Evolutionary conservation across 306 rosid species (phyloP), one percentile per base, ranked within the genome.

Genomic region (Luffa aegyptiaca): DNA sequence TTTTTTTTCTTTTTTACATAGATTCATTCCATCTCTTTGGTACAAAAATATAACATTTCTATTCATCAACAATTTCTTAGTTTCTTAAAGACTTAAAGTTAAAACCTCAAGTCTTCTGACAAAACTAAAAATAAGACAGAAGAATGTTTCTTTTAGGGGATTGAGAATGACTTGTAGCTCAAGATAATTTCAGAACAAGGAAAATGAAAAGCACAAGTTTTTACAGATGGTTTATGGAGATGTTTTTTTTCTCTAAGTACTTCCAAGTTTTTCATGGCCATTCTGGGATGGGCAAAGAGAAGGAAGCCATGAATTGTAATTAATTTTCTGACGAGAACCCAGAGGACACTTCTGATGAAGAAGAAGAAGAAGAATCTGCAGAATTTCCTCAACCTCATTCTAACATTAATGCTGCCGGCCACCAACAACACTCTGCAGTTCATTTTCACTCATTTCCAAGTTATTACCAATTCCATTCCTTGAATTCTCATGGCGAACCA

Each of bases 391-490:
- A 10, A 8, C 10, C 18, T 70, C 76, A 45, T 44, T 70, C 75
- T 3, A 68, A 41, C 17, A n/a, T 18, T 16, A 10, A 2, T 48
- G 52, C 4, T 11, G 75, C 52, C 9, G 14, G 16, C 75, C 75
- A 68, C 46, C 14, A 10, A 18, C 18, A 37, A 3, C 52, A 9
- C 41, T 68, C 75, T 45, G 76, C 76, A 11, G 8, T 70, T 68
- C 75, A 68, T 42, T 68, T n/a, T 68, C 75, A 68, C 5, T 21
- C 55, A 70, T 12, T 70, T 45, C 76, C 76, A 46, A 70, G 76
- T 20, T 44, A 45, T 26, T 70, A 5, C 76, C 37, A 70, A 44
- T 26, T 70, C 56, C 76, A 70, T 13, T 70, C 10, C 55, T 21
- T 8, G 18, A 10, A 46, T 11, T 20, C n/a, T 72, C 58, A 72